Conservation (phyloP, 2,329 filamentous ascomycete genomes). For the Ophiostoma fasciatum region DNA sequence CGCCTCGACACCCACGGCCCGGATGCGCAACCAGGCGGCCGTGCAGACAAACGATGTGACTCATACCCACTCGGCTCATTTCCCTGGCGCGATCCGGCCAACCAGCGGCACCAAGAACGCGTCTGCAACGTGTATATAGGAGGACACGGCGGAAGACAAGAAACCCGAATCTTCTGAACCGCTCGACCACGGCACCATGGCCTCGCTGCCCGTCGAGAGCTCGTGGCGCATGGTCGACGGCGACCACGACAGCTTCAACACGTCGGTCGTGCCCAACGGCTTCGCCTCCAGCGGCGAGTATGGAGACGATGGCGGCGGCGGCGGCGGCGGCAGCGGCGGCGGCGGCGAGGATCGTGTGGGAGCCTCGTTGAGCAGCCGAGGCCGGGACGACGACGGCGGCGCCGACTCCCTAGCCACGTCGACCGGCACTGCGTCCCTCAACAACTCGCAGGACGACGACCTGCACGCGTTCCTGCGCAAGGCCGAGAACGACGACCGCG, state of each 20-base stretch:
- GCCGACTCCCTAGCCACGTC: conserved; percentile 24
- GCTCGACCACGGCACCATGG: no score
- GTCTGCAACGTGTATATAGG: no score
- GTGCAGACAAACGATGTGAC: no score
- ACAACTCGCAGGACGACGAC: conserved; percentile 39
- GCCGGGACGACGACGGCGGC: background rate
- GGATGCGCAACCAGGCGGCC: no score
- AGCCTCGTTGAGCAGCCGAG: background rate
- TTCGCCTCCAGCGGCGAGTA: conserved; percentile 22
- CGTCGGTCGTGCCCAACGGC: conserved; percentile 32
- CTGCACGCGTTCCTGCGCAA: conserved; percentile 37
- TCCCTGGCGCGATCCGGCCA: no score
- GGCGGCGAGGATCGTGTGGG: conserved; percentile 2
- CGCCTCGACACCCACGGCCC: no score
- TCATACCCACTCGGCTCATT: no score
- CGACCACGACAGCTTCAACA: conserved; percentile 46
- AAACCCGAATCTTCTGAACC: no score
- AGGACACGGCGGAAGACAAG: no score
- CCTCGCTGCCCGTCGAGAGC: conserved; percentile 29
- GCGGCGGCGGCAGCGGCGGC: background rate
- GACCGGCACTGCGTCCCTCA: no score
- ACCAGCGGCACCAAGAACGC: no score
- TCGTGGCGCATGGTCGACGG: conserved; percentile 48
- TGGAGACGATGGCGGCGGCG: background rate
- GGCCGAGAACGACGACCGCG: conserved; percentile 40